A percentile compares a stretch with the other conserved stretches of the same genome.
Evolutionary conservation across 2,329 filamentous ascomycete species (phyloP).

Genomic region (Colletotrichum zoysiae): DNA sequence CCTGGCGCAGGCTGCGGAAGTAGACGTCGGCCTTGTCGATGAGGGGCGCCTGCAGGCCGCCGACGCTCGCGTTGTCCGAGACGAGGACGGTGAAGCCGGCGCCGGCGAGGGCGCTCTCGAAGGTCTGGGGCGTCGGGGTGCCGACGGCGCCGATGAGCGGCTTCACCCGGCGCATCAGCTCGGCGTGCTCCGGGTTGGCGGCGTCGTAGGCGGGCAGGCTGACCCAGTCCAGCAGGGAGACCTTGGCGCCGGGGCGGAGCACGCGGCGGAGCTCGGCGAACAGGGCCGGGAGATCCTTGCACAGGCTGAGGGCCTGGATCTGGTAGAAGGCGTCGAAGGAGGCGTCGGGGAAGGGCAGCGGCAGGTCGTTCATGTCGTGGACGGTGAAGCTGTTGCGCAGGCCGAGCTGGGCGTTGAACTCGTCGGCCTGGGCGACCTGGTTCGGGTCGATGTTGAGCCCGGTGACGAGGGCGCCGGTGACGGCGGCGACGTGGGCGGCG

Average conservation of each 20-base stretch:
- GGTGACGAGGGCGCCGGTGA: constrained; percentile 60
- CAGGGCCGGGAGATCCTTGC: constrained; percentile 60
- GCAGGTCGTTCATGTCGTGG: constrained; percentile 64
- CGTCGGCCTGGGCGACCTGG: constrained; percentile 60
- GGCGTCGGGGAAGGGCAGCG: constrained; percentile 62
- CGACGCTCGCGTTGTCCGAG: constrained; percentile 66
- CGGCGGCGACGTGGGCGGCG: constrained; percentile 65
- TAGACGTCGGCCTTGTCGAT: constrained; percentile 68
- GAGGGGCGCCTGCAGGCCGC: constrained; percentile 63
- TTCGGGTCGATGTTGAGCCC: constrained; percentile 68
- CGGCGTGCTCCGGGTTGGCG: constrained; percentile 59
- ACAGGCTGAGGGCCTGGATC: constrained; percentile 69
- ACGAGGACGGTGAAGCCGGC: constrained; percentile 62
- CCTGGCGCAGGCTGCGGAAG: constrained; percentile 63
- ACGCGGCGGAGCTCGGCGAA: constrained; percentile 64
- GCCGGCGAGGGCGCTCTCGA: constrained; percentile 59
- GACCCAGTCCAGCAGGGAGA: constrained; percentile 66
- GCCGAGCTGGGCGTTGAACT: constrained; percentile 58
- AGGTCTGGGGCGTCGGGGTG: constrained; percentile 61
- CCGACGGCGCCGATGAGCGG: constrained; percentile 67
- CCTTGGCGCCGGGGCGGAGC: constrained; percentile 62
- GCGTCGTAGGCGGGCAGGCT: constrained; percentile 63
- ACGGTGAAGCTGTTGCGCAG: constrained; percentile 62
- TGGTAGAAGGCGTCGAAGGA: constrained; percentile 67
- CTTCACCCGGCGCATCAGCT: constrained; percentile 67